Conservation (phyloP, 1,284 basidiomycete genomes). For the Pseudomicrostroma phylloplanum region DNA sequence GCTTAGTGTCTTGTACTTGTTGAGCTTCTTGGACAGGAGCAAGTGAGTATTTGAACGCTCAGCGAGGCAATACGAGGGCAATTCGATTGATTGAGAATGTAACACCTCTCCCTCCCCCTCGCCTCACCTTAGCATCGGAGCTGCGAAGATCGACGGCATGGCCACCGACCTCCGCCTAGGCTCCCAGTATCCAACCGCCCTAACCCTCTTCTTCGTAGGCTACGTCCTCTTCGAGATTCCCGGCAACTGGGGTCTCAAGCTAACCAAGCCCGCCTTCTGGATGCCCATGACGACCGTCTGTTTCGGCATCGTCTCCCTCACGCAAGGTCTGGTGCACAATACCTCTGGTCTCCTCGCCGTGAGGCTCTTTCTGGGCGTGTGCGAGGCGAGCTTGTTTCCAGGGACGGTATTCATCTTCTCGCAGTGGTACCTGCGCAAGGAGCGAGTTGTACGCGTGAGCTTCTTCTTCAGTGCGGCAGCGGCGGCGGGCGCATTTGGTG, state of each 20-base stretch:
- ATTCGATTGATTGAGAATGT: too few species aligned
- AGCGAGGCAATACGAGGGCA: too few species aligned
- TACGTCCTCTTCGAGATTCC: conserved; percentile 39
- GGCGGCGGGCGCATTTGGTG: conserved; percentile 35
- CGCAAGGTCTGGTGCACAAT: conserved; percentile 59
- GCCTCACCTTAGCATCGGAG: conserved; percentile 24
- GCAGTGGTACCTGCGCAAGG: conserved; percentile 60
- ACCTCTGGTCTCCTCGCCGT: conserved; percentile 60
- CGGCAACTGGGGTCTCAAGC: conserved; percentile 31
- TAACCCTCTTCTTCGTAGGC: conserved; percentile 51
- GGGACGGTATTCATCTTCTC: conserved; percentile 62
- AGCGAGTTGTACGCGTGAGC: conserved; percentile 61
- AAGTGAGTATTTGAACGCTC: conserved; percentile 9
- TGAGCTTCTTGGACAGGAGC: conserved; percentile 39
- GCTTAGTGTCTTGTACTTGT: conserved; percentile 38
- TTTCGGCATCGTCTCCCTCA: conserved; percentile 61
- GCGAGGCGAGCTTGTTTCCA: conserved; percentile 54
- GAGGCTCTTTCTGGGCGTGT: conserved; percentile 55
- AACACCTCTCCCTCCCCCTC: too few species aligned
- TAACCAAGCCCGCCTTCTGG: conserved; percentile 24
- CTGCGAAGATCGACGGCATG: conserved; percentile 23
- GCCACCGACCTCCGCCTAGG: conserved; percentile 13
- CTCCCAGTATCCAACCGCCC: conserved; percentile 51
- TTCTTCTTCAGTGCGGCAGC: conserved; percentile 44
- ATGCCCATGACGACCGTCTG: conserved; percentile 59